Evolutionary conservation across 1,284 basidiomycete species (phyloP), one percentile per base, ranked within the genome.

Genomic region (Tylopilus sp.): DNA sequence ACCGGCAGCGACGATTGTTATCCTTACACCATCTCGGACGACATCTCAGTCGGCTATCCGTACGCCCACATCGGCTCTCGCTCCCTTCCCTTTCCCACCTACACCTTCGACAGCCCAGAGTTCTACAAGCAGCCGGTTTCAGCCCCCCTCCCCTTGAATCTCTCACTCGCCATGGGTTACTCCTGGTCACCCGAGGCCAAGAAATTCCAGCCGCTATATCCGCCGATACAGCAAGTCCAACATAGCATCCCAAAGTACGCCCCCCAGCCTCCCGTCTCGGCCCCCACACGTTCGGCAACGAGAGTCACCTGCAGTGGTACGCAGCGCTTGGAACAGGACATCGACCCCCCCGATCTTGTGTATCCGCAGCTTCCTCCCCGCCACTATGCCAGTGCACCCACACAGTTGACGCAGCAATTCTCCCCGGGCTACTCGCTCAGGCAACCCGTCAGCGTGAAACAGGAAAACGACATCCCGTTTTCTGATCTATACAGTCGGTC

Each of bases 191-290:
- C 61, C 0, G 59, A 66, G 31, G 44, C 55, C 0, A 66, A 69
- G 58, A 68, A 69, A 59, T 66, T 68, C 43, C 67, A 68, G 53
- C 64, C 65, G 66, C 55, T 66, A 56, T 68, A 57, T 69, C 53
- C 66, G 30, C 65, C 63, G 59, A 55, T 55, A 58, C 64, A 68
- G 56, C 66, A 68, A 51, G 43, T 52, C 9, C 65, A 61, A 25
- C 63, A 55, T 54, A 54, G 53, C 66, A 53, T 59, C 18, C n/a
- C 46, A 34, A 57, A 46, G 48, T 64, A 53, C 42, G 2, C 46
- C n/a, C 6, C 48, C 25, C 62, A 54, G 44, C 60, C 52, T 33
- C 48, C 54, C 13, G 43, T 52, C 34, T n/a, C 51, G 5, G 41
- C 49, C 5, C 46, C 56, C 46, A 25, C 40, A 1, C 55, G 47